Evolutionary conservation across 371 early-diverging fungal species (phyloP).

Genomic region (Blakeslea trispora): DNA sequence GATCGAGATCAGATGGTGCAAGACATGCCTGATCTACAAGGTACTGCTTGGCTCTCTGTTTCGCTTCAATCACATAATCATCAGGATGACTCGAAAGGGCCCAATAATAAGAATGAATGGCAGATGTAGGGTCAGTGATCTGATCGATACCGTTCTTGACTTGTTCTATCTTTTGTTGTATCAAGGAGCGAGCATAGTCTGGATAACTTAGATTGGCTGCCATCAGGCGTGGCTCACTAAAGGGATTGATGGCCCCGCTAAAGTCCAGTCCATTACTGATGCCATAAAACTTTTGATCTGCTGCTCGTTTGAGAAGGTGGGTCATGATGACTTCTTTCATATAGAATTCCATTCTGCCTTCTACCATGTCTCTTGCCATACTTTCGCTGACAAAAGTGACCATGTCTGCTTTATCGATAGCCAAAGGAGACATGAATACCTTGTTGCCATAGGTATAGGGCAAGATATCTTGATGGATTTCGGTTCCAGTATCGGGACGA

Average conservation of each 20-base stretch:
- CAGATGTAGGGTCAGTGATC: neutral
- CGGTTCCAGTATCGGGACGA: neutral
- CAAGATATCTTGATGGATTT: slow-evolving; percentile 12
- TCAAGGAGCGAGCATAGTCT: slow-evolving; percentile 27
- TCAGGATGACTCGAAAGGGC: slow-evolving; percentile 21
- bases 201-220: slow-evolving; percentile 46
- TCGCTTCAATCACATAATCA: slow-evolving; percentile 45
- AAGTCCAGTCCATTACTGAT: slow-evolving; percentile 67
- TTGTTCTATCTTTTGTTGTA: slow-evolving; percentile 18
- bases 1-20: slow-evolving; percentile 41
- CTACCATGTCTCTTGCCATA: slow-evolving; percentile 63
- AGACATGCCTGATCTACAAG: slow-evolving; percentile 51
- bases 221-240: slow-evolving; percentile 42
- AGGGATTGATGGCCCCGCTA: slow-evolving; percentile 50
- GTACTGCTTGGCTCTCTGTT: slow-evolving; percentile 57
- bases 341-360: slow-evolving; percentile 60
- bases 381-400: slow-evolving; percentile 63
- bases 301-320: slow-evolving; percentile 51
- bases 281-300: slow-evolving; percentile 55
- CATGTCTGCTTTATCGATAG: slow-evolving; percentile 58
- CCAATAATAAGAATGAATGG: slow-evolving; percentile 17
- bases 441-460: slow-evolving; percentile 51
- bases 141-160: slow-evolving; percentile 1
- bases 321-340: slow-evolving; percentile 65
- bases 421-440: slow-evolving; percentile 59